Evolutionary conservation across 192 early-diverging fungal species (phyloP), one percentile per base, ranked within the genome.

Genomic region (Coemansia biformis): DNA sequence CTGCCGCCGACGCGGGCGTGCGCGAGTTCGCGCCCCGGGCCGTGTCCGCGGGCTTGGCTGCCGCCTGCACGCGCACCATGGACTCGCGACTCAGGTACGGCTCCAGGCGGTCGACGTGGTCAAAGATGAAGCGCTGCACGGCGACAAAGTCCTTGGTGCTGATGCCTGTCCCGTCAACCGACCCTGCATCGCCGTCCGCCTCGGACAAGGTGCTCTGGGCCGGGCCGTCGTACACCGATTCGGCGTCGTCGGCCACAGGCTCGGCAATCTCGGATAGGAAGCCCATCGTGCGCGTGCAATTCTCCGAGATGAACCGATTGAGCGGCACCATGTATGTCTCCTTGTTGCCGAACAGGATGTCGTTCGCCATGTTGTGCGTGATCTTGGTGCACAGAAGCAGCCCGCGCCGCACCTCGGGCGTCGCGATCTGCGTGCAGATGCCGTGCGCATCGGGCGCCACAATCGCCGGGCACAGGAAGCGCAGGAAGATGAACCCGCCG

Each of bases 291-390:
- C 83, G 83, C 31, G 78, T 77, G 33, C 87, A 85, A 65, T 98
- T 96, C 26, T 83, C 68, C 8, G 81, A 70, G 54, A 98, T 72
- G 47, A 96, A 88, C 26, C 85, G 82, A 64, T 98, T 97, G n/a
- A 94, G 78, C 11, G 83, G 81, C 22, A 79, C 82, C 93, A 98
- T 96, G 63, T 85, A 98, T 1, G 82, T 80, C 77, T 98, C 95
- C 67, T 98, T 98, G 48, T 79, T 79, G 42, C 92, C 92, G 71
- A 98, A 98, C 29, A 90, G 72, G 13, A 96, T 87, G 54, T 94
- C 88, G 59, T 98, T 98, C 19, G 93, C 92, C 38, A 98, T 57
- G 54, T 96, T 96, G 47, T 96, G 93, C 42, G 97, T 93, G 12
- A 96, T 89, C 62, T 97, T 98, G 16, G 92, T 94, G 33, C 86